These are phyloP conservation scores for Chenopodium quinoa DNA, from an alignment of 148 eudicot species.

Conservation along the genomic window DNA sequence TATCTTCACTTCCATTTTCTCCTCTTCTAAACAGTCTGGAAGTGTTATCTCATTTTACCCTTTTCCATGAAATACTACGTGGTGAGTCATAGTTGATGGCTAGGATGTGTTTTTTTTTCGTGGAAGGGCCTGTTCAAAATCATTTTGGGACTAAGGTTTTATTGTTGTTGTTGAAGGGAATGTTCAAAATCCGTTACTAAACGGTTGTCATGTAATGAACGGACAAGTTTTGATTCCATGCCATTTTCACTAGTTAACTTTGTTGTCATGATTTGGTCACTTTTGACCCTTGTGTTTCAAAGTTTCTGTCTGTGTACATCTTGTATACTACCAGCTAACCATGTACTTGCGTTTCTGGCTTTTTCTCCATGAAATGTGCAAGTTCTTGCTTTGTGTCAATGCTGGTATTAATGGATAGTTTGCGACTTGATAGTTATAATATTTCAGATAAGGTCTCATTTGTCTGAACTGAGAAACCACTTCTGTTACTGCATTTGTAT, in stretches of 20 bases:
- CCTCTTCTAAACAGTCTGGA: background rate
- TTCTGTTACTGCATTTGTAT: background rate
- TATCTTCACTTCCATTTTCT: background rate
- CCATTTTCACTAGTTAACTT: background rate
- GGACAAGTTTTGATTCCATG: too few relatives aligned
- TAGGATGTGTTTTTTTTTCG: too few relatives aligned
- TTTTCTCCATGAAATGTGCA: background rate
- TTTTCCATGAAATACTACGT: background rate
- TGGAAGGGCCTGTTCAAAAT: too few relatives aligned
- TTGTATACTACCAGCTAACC: background rate
- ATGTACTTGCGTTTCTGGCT: background rate
- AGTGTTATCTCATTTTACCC: background rate
- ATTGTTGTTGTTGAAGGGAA: too few relatives aligned
- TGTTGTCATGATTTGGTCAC: too few relatives aligned
- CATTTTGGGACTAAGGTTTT: too few relatives aligned
- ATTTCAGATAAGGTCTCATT: background rate
- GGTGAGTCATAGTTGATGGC: too few relatives aligned
- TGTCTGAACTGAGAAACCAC: background rate
- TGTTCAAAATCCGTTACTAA: too few relatives aligned
- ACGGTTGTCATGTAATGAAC: too few relatives aligned
- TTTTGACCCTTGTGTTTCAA: too few relatives aligned
- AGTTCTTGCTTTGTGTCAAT: background rate
- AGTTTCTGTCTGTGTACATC: too few relatives aligned
- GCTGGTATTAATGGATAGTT: background rate
- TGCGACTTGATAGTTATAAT: background rate